phyloP scores from a whole-genome alignment of 2,329 filamentous ascomycete species.

The Thermoascus crustaceus region DNA sequence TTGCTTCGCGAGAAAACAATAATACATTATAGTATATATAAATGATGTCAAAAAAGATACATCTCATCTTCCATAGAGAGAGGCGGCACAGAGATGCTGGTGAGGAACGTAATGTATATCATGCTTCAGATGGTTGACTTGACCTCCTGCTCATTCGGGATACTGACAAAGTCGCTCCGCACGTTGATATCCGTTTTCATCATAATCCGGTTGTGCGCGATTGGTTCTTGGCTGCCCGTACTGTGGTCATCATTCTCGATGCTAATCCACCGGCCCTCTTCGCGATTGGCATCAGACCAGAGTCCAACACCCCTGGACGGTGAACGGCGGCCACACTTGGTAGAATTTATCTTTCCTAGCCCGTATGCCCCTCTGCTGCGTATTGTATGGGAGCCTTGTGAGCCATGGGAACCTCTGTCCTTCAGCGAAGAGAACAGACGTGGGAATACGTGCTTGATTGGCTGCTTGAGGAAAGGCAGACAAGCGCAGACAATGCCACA shows the following conservation, averaged over 20 bases:
- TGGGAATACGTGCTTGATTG: constrained; percentile 12
- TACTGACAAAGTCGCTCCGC: constrained; percentile 5
- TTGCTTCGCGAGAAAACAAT: too few species aligned
- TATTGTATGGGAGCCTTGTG: too few species aligned
- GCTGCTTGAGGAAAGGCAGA: constrained; percentile 16
- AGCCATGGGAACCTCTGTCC: too few species aligned
- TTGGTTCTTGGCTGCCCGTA: constrained; percentile 7
- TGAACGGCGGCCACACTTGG: too few species aligned
- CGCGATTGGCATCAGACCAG: too few species aligned
- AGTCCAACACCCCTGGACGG: too few species aligned
- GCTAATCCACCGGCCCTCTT: neutral
- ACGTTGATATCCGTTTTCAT: constrained; percentile 11
- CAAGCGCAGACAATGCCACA: constrained; percentile 16
- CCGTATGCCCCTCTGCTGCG: constrained; percentile 8
- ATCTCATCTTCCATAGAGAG: too few species aligned
- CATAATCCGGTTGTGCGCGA: constrained; percentile 9
- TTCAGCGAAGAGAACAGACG: constrained; percentile 12
- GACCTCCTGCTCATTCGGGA: too few species aligned
- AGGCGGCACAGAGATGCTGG: too few species aligned
- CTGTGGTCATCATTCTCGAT: constrained; percentile 4
- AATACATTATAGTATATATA: too few species aligned
- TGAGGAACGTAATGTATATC: too few species aligned
- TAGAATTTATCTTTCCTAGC: constrained; percentile 7
- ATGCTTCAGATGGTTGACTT: neutral
- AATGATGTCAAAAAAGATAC: too few species aligned